Evolutionary conservation across 2,329 filamentous ascomycete species (phyloP).

Genomic region (Calonectria pseudoreteaudii): DNA sequence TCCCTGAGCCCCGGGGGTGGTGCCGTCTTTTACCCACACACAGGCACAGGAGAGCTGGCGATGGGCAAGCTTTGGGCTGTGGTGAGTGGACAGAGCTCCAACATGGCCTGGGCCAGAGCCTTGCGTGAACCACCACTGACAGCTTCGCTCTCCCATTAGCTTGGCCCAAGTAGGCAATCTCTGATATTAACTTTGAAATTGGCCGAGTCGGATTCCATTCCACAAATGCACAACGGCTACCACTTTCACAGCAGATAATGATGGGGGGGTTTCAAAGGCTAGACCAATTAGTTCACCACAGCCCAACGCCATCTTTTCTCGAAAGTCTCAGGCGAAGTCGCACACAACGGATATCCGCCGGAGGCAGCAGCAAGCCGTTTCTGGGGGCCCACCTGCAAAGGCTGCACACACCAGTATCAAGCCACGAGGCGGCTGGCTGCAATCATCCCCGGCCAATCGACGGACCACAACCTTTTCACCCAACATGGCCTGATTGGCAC

Average conservation of each 20-base stretch:
- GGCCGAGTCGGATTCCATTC: slow-evolving; percentile 8
- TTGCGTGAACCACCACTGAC: slow-evolving; percentile 24
- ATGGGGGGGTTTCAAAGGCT: background rate
- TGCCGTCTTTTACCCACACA: slow-evolving; percentile 24
- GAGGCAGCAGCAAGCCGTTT: slow-evolving; percentile 8
- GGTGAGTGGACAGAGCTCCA: slow-evolving; percentile 20
- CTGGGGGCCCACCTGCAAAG: slow-evolving; percentile 11
- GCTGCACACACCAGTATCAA: slow-evolving; percentile 6
- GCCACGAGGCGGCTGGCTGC: slow-evolving; percentile 18
- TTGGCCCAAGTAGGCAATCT: slow-evolving; percentile 26
- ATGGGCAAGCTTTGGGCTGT: background rate
- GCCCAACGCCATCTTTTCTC: slow-evolving; percentile 7
- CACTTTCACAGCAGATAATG: background rate
- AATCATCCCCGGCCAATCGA: slow-evolving; percentile 12
- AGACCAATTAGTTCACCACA: background rate
- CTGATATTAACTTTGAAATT: slow-evolving; percentile 7
- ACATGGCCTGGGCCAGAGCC: slow-evolving; percentile 16
- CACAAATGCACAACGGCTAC: background rate
- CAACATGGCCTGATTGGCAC: background rate
- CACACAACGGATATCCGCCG: slow-evolving; percentile 1
- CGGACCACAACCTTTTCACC: background rate
- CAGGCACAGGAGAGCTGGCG: slow-evolving; percentile 16
- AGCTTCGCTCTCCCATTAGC: slow-evolving; percentile 21
- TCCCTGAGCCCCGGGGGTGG: slow-evolving; percentile 24
- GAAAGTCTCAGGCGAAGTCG: background rate